phyloP scores from a whole-genome alignment of 805 yeast genomes.

The Pichia pseudocactophila region DNA sequence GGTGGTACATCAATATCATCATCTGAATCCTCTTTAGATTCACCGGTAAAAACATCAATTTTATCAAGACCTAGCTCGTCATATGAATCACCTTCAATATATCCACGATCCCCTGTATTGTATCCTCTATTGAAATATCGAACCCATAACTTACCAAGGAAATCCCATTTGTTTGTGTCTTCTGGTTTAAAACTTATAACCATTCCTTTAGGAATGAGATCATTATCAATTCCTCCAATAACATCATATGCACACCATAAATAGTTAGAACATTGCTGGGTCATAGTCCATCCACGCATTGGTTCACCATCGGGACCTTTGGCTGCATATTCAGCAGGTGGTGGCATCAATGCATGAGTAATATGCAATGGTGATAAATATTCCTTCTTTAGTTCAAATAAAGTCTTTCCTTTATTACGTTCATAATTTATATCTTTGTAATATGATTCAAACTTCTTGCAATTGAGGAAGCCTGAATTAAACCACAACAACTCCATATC shows the following conservation, averaged over 20 bases:
- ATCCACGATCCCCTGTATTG: slow-evolving; percentile 20
- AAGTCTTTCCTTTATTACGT: slow-evolving; percentile 19
- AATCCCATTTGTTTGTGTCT: slow-evolving; percentile 29
- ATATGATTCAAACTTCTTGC: slow-evolving; percentile 39
- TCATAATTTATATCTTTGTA: slow-evolving; percentile 30
- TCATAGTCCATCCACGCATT: slow-evolving; percentile 45
- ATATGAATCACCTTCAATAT: slow-evolving; percentile 25
- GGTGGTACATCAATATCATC: neutral
- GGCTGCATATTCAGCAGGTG: slow-evolving; percentile 33
- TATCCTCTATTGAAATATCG: slow-evolving; percentile 28
- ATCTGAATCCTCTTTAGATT: slow-evolving; percentile 4
- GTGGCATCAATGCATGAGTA: slow-evolving; percentile 42
- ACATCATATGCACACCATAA: slow-evolving; percentile 54
- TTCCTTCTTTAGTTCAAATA: slow-evolving; percentile 27
- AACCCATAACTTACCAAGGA: slow-evolving; percentile 47
- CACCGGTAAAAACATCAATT: slow-evolving; percentile 8
- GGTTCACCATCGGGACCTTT: slow-evolving; percentile 33
- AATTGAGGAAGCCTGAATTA: slow-evolving; percentile 59
- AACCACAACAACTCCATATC: slow-evolving; percentile 53
- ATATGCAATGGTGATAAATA: slow-evolving; percentile 36
- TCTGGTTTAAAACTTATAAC: slow-evolving; percentile 30
- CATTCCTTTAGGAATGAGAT: slow-evolving; percentile 35
- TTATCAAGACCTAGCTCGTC: slow-evolving; percentile 25
- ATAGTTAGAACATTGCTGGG: slow-evolving; percentile 44
- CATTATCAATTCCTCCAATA: slow-evolving; percentile 39